Evolutionary conservation across 2,329 filamentous ascomycete species (phyloP).

Genomic region (Fusarium sp.): DNA sequence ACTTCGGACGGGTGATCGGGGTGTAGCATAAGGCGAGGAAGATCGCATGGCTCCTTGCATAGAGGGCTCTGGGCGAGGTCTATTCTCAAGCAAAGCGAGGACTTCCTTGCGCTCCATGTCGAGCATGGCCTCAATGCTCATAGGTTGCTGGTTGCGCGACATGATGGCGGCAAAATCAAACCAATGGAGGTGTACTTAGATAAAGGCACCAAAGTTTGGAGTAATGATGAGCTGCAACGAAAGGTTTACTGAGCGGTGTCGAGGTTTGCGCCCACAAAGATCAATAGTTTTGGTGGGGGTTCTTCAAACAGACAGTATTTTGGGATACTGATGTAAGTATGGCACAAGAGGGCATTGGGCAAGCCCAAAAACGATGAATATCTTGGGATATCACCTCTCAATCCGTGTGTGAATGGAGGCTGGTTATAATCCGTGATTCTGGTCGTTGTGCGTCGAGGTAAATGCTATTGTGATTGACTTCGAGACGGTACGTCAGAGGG

Average conservation of each 20-base stretch:
- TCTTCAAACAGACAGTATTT: conserved; percentile 8
- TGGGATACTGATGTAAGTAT: conserved; percentile 21
- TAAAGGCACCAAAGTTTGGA: neutral
- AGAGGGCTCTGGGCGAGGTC: conserved; percentile 46
- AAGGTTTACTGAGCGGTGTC: conserved; percentile 7
- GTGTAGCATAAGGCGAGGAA: conserved; percentile 67
- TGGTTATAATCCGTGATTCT: neutral
- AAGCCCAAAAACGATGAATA: conserved; percentile 7
- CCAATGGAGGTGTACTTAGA: neutral
- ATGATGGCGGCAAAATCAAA: conserved; percentile 45
- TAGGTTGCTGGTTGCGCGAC: conserved; percentile 59
- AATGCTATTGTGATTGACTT: conserved; percentile 29
- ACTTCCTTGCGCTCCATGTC: conserved; percentile 84
- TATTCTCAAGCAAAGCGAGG: conserved; percentile 74
- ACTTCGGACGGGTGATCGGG: conserved; percentile 76
- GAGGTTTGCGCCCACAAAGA: conserved; percentile 23
- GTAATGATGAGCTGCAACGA: conserved; percentile 5
- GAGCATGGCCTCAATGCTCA: conserved; percentile 82
- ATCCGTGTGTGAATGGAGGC: conserved; percentile 8
- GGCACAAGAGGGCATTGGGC: conserved; percentile 38
- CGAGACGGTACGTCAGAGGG: conserved; percentile 34
- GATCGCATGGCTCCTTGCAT: conserved; percentile 59
- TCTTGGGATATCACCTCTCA: conserved; percentile 11
- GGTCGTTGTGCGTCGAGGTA: conserved; percentile 6
- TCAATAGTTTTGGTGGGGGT: conserved; percentile 24